Base-by-base conservation (phyloP, 805 yeast genomes). In the Nakazawaea holstii region DNA sequence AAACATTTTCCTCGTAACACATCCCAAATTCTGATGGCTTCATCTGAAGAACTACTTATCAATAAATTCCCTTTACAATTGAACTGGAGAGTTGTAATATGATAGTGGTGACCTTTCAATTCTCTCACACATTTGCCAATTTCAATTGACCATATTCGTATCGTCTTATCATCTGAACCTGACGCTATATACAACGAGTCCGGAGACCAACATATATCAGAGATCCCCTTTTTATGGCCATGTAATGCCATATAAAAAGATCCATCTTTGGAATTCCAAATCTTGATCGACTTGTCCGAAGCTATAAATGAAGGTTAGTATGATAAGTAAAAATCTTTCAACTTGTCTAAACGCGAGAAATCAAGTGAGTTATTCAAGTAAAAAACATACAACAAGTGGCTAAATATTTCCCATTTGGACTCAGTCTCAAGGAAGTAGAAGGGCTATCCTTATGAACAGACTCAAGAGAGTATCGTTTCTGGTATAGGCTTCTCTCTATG, bases 21-120 rank as follows among this genome's bases (percentile, higher is more conserved):
- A 63, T 92, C 97, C 99, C 99, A 92, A 2, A 92, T 74, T 44
- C 91, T 76, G 13, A 94, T 82, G 44, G 92, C 88, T 60, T 92
- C 98, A 64, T 92, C 99, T 43, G 94, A 79, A 1, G 95, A 80
- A 0, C 96, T 95, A 38, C 91, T 78, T 24, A 87, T 80, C 13
- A 94, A 61, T 20, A 94, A 63, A 52, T 88, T 87, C 0, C 97
- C 96, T 60, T 83, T 84, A 35, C 70, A 63, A 52, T 80, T 86
- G 68, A 82, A 92, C 45, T 72, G 72, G 4, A 89, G 64, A n/a
- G 84, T 70, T 1, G 87, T 82, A 9, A 89, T 87, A 49, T 88
- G 92, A 52, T 82, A 92, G 0, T 96, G 88, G 59, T 92, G 99
- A 6, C 95, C 91, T 43, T 73, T 69, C 30, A 90, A 65, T 6